Base-by-base conservation (phyloP, 2,329 filamentous ascomycete genomes). In the Arthrobotrys pseudoclavata region DNA sequence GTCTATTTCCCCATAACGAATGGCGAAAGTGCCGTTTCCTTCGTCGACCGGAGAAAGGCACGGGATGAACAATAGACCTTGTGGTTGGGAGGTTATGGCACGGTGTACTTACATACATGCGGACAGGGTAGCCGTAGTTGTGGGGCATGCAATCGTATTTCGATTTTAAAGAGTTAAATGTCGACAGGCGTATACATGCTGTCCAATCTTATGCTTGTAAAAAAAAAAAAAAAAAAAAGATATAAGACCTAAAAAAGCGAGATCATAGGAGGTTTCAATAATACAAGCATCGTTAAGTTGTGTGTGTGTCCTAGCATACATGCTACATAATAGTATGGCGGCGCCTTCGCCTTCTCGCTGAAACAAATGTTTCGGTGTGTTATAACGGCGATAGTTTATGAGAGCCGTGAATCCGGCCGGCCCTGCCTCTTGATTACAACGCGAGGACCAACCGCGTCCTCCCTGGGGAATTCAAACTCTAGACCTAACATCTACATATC, bases 351-450 rank as follows among this genome's bases (percentile, higher is more conserved):
- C 47, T 48, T 37, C 47, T 50, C 24, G 53, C 57, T 76, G 72
- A 70, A 76, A 76, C 72, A 75, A 52, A 67, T 66, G 64, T 76
- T 76, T 76, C 60, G 66, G 72, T 76, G 20, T 12, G 26, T 2
- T 66, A 66, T 72, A 72, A 40, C 18, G 20, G 47, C 40, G 18
- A 31, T 66, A 7, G 20, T 45, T 22, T 72, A 66, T 66, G 63
- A 62, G 34, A 15, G 13, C 52, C 26, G 42, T 40, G 40, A 52
- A 37, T 24, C 22, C 60, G 55, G 22, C 24, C 61, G 55, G n/a
- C 55, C 52, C 55, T 60, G 55, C 34, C 55, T 57, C 55, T 60
- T 24, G 55, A 60, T 60, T 60, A 40, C 55, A 42, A 24, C 34
- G 55, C 55, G 3, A n/a, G 4, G 31, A 20, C 10, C 20, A n/a